phyloP scores from a whole-genome alignment of 441 rosid species.

The Gossypium trilobum region DNA sequence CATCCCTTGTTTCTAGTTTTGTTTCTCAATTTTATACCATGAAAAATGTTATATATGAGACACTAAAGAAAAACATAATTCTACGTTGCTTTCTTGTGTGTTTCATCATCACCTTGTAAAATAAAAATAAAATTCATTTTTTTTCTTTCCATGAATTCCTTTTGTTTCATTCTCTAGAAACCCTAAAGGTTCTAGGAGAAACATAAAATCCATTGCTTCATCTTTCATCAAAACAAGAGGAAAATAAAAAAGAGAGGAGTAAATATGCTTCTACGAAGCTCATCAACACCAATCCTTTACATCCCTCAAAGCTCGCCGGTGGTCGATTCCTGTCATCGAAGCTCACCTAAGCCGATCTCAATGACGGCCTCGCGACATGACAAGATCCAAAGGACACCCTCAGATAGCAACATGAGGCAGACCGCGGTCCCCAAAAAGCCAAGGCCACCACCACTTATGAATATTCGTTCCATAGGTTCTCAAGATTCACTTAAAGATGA shows the following conservation, averaged over 20 bases:
- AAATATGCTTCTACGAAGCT: conserved; percentile 45
- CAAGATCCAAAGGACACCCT: conserved; percentile 29
- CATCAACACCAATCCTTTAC: conserved; percentile 39
- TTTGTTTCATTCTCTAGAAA: neutral
- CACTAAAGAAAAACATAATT: neutral
- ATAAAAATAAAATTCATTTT: neutral
- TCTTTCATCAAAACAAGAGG: neutral
- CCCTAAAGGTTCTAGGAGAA: neutral
- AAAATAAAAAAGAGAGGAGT: neutral
- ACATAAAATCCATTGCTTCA: too few relatives aligned
- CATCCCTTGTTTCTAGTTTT: neutral
- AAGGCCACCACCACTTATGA: neutral
- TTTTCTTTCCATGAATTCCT: neutral
- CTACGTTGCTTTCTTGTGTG: neutral
- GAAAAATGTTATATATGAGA: neutral
- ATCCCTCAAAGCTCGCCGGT: conserved; percentile 19
- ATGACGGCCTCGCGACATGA: conserved; percentile 5
- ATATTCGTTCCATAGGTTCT: neutral
- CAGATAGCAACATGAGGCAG: conserved; percentile 32
- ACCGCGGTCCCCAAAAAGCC: conserved; percentile 14
- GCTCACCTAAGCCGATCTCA: conserved; percentile 12
- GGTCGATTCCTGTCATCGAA: conserved; percentile 18
- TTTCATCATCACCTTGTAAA: neutral
- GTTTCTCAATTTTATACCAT: neutral
- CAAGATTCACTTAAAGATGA: conserved; percentile 6